phyloP scores from a whole-genome alignment of 2,329 filamentous ascomycete genomes.

The Didymellaceae sp. region DNA sequence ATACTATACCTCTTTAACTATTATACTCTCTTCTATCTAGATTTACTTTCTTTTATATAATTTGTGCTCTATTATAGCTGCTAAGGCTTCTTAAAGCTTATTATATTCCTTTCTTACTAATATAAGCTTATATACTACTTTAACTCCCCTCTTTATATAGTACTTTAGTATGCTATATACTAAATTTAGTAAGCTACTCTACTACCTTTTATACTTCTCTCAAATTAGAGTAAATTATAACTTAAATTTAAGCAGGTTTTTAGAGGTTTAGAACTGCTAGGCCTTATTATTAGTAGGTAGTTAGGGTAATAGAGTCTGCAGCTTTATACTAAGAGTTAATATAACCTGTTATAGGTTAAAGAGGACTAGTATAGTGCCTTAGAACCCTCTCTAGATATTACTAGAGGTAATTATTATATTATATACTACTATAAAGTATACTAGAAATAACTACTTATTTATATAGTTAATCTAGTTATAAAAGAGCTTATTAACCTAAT shows the following conservation, averaged over 20 bases:
- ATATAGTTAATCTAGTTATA: not conserved
- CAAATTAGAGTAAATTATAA: not conserved
- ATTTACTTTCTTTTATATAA: too few species aligned
- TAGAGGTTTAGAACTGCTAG: not conserved
- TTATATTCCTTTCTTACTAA: not conserved
- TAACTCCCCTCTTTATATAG: not conserved
- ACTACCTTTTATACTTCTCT: not conserved
- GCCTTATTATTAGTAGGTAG: not conserved
- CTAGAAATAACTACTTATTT: not conserved
- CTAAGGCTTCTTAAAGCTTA: constrained; percentile 3
- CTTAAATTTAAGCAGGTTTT: not conserved
- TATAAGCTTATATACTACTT: not conserved
- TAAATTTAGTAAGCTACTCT: not conserved
- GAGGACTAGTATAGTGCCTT: too few species aligned
- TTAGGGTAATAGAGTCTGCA: not conserved
- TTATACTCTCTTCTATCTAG: not conserved
- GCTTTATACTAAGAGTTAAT: too few species aligned
- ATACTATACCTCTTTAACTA: not conserved
- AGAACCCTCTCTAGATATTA: too few species aligned
- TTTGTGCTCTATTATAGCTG: constrained; percentile 1
- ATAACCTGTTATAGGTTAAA: too few species aligned
- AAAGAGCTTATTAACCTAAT: not conserved
- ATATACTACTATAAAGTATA: not conserved
- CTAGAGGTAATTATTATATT: too few species aligned
- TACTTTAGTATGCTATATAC: not conserved